phyloP scores from a whole-genome alignment of 768 basidiomycete genomes.

The Russula emetica region DNA sequence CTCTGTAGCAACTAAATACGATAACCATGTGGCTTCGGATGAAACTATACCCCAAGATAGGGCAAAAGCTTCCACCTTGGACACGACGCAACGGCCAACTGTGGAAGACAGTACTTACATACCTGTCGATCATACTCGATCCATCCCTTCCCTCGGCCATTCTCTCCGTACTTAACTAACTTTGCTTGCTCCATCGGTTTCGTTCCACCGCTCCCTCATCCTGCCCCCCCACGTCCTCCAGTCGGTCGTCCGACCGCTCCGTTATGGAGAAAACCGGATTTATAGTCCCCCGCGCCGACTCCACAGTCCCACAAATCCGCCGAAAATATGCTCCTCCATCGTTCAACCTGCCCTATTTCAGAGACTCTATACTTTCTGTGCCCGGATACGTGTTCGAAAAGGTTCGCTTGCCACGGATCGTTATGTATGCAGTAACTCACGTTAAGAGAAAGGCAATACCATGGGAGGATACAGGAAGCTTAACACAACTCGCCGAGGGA shows the following conservation, averaged over 20 bases:
- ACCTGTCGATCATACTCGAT: conserved; percentile 22
- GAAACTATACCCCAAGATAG: neutral
- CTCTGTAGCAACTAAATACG: neutral
- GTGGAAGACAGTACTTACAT: neutral
- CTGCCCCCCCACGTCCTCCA: neutral
- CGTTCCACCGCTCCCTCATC: neutral
- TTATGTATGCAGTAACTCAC: conserved; percentile 5
- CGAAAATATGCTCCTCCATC: conserved; percentile 55
- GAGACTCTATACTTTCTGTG: conserved; percentile 51
- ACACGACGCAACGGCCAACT: neutral
- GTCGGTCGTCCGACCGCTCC: neutral
- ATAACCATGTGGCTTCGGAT: neutral
- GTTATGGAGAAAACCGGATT: conserved; percentile 18
- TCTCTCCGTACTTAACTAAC: conserved; percentile 5
- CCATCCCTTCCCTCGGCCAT: conserved; percentile 4
- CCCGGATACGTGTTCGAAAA: conserved; percentile 71
- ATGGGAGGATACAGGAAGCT: conserved; percentile 72
- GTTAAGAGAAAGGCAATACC: conserved; percentile 43
- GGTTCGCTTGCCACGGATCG: conserved; percentile 36
- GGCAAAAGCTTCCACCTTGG: neutral
- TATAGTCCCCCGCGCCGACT: conserved; percentile 5
- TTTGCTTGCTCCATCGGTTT: neutral
- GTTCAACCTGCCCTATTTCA: conserved; percentile 56
- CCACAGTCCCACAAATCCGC: conserved; percentile 28
- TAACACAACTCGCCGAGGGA: conserved; percentile 65